Evolutionary conservation across 2,329 filamentous ascomycete species (phyloP).

Genomic region (Venturia aucupariae): DNA sequence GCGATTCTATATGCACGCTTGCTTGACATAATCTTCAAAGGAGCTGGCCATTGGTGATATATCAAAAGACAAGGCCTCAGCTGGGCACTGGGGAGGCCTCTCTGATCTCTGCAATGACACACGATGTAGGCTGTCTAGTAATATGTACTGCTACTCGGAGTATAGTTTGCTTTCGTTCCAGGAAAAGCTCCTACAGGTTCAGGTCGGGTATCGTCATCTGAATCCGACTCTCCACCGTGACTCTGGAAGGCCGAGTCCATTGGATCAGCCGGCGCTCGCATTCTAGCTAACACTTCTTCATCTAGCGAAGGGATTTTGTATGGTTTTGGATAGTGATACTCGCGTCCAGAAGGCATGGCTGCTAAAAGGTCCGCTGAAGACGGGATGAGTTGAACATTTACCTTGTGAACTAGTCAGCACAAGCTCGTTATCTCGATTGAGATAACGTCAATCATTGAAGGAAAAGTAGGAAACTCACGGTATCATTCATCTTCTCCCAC

Average conservation of each 20-base stretch:
- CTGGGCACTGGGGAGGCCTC: background rate
- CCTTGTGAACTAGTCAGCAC: constrained; percentile 36
- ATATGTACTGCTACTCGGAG: constrained; percentile 13
- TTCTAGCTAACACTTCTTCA: constrained; percentile 48
- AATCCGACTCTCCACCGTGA: constrained; percentile 28
- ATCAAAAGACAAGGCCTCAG: background rate
- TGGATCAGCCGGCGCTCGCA: constrained; percentile 49
- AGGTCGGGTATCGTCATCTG: constrained; percentile 24
- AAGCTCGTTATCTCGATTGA: background rate
- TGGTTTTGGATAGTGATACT: constrained; percentile 65
- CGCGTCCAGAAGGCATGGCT: constrained; percentile 77
- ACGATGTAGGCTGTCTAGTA: background rate
- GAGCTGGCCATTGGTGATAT: background rate
- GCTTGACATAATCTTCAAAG: background rate
- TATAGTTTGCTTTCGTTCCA: constrained; percentile 26
- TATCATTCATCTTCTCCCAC: constrained; percentile 91
- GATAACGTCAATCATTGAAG: background rate
- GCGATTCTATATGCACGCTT: background rate
- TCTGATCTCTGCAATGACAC: background rate
- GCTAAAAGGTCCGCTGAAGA: constrained; percentile 61
- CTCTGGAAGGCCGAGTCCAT: constrained; percentile 30
- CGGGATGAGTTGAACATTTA: constrained; percentile 72
- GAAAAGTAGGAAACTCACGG: constrained; percentile 44
- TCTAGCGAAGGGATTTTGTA: constrained; percentile 60
- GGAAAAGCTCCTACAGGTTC: constrained; percentile 28